Conservation (phyloP, 768 basidiomycete species). For the Clitopilus passeckerianus region DNA sequence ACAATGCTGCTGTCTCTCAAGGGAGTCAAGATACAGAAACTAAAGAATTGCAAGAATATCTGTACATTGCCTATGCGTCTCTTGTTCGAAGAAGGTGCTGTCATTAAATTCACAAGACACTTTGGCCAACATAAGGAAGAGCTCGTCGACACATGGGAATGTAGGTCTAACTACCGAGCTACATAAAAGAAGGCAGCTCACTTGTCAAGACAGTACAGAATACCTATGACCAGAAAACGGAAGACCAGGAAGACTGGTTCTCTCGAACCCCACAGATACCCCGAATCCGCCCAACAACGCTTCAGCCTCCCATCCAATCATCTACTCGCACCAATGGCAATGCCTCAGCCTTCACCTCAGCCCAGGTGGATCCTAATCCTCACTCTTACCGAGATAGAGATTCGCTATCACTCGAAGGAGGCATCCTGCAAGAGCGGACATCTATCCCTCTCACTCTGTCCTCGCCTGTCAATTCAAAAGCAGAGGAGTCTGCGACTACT, state of each 20-base stretch:
- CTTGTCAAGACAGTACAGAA: neutral
- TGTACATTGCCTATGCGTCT: conserved; percentile 35
- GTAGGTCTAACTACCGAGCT: conserved; percentile 19
- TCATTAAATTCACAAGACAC: conserved; percentile 30
- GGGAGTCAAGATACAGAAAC: conserved; percentile 30
- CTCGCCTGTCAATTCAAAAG: no score
- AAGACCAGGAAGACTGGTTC: neutral
- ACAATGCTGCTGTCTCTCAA: conserved; percentile 42
- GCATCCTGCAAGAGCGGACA: no score
- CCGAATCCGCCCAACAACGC: neutral
- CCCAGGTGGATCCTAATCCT: no score
- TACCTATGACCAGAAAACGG: neutral
- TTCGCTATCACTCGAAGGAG: no score
- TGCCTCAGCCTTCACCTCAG: no score
- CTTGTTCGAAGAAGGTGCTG: conserved; percentile 35
- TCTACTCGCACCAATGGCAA: no score
- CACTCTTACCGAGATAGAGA: no score
- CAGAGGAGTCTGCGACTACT: no score
- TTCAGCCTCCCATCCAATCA: neutral
- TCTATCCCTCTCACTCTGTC: no score
- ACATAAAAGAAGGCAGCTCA: neutral
- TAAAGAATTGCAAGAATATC: conserved; percentile 16
- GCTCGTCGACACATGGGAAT: conserved; percentile 34
- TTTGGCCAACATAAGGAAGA: conserved; percentile 14
- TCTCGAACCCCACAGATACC: neutral